These are phyloP conservation scores for Globisporangium rhizosaccharum DNA, from an alignment of 352 stramenopile genomes.

Conservation along the genomic window DNA sequence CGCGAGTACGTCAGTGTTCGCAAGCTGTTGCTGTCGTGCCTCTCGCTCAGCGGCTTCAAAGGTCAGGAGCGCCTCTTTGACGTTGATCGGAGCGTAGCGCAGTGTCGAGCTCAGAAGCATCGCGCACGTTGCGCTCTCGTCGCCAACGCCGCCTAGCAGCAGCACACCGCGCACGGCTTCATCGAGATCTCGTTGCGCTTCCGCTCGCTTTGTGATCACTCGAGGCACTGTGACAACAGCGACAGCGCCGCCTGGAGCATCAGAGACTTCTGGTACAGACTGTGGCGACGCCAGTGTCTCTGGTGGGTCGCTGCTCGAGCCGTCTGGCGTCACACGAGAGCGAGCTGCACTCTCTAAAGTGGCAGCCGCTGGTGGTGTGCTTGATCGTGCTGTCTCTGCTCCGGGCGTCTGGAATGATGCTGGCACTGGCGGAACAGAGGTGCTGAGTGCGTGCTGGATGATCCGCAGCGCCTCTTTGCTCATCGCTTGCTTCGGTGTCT, in stretches of 20 bases:
- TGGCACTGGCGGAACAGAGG: neutral
- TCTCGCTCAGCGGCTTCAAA: constrained; percentile 8
- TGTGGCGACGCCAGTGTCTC: neutral
- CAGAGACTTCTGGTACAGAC: neutral
- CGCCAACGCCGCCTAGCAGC: constrained; percentile 33
- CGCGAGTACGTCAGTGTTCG: neutral
- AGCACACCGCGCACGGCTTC: constrained; percentile 46
- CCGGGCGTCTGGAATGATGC: neutral
- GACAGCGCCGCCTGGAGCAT: neutral
- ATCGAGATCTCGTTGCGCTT: constrained; percentile 29
- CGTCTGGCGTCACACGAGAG: no score
- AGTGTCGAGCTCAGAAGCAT: constrained; percentile 30
- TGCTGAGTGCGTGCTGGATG: constrained; percentile 16
- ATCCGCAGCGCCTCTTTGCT: constrained; percentile 49
- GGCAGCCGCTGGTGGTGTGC: no score
- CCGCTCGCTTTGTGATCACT: constrained; percentile 12
- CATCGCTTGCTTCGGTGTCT: constrained; percentile 47
- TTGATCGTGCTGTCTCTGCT: neutral
- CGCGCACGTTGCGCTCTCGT: constrained; percentile 35
- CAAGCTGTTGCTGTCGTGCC: constrained; percentile 4
- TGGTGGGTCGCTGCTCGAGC: no score
- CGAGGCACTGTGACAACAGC: neutral
- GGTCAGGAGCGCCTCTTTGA: constrained; percentile 21
- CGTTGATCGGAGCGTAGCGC: constrained; percentile 39
- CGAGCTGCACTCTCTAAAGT: no score